Percentiles rank a stretch among this genome's conserved stretches.
Conservation (phyloP, 257 asterid genomes). For the Misopates orontium region DNA sequence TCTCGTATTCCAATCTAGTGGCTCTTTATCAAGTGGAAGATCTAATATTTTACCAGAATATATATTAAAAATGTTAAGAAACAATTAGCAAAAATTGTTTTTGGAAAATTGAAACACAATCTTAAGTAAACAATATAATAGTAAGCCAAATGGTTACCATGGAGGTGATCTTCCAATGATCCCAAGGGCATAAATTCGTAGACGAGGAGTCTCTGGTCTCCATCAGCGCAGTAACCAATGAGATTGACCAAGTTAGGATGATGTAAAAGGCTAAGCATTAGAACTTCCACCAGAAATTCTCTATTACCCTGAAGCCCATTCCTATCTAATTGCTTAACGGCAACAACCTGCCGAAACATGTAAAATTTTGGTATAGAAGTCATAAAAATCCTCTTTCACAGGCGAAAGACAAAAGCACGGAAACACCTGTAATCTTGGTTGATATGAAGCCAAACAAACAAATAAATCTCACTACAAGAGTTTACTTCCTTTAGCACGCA, state of each 20-base stretch:
- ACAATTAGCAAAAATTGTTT: neutral
- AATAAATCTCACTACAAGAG: too few relatives aligned
- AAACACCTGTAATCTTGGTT: neutral
- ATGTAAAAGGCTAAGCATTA: slow-evolving; percentile 98
- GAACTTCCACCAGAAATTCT: slow-evolving; percentile 95
- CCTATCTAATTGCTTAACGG: slow-evolving; percentile 95
- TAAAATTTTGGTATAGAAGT: slow-evolving; percentile 8
- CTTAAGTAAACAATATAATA: slow-evolving; percentile 4
- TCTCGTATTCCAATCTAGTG: slow-evolving; percentile 98
- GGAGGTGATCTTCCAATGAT: slow-evolving; percentile 95
- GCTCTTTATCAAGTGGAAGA: slow-evolving; percentile 82
- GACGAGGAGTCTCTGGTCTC: slow-evolving; percentile 98
- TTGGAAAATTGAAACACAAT: neutral
- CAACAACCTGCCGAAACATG: slow-evolving; percentile 66
- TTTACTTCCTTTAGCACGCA: too few relatives aligned
- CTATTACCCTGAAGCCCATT: slow-evolving; percentile 98
- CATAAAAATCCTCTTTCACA: neutral
- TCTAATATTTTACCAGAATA: slow-evolving; percentile 33
- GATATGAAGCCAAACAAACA: too few relatives aligned
- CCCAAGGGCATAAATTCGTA: slow-evolving; percentile 98
- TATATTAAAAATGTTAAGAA: neutral
- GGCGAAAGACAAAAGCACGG: neutral
- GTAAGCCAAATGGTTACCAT: slow-evolving; percentile 50
- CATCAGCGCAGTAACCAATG: slow-evolving; percentile 97
- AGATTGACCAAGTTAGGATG: slow-evolving; percentile 90